Evolutionary conservation across 768 basidiomycete species (phyloP), one percentile per base, ranked within the genome.

Genomic region (Boletus reticulatus): DNA sequence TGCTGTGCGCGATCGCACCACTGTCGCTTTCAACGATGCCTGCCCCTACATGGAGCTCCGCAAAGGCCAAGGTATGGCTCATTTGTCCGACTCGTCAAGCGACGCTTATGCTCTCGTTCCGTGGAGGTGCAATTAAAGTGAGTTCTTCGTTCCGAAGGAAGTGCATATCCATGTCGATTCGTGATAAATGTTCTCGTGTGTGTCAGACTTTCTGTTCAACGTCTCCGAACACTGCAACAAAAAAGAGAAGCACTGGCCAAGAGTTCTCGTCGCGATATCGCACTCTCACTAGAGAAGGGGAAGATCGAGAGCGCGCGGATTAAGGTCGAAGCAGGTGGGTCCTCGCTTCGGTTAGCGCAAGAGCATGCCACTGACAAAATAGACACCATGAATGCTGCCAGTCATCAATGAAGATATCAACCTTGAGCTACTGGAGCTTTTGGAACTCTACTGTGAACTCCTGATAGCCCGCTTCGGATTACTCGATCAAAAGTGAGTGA

Each of bases 401-500:
- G 88, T 93, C 52, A 94, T 93, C 66, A 84, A 90, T 66, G 90
- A 92, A 61, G 91, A 94, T 66, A 81, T 92, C 43, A 81, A 91
- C 66, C 76, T 92, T 43, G 95, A 98, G 67, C 79, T 98, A 24
- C 75, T 98, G 37, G 96, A 99, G 66, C 76, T 98, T 6, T 76
- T 99, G 27, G 95, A 98, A 75, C 80, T 98, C 12, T 98, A 98
- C 69, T 92, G 89, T 60, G 97, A 99, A 67, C 81, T 96, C n/a
- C 74, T 98, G 19, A 78, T 95, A 22, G 92, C 96, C 10, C 83
- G 97, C 45, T 98, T 98, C 65, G 90, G 91, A 11, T 73, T 98
- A 29, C 79, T 99, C 44, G 97, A 99, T 65, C 85, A 89, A 67
- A 88, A 82, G 94, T 96, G 59, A 67, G 84, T 72, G 14, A 52